Conservation (phyloP, 1,284 basidiomycete genomes). For the Wallemia mellicola region DNA sequence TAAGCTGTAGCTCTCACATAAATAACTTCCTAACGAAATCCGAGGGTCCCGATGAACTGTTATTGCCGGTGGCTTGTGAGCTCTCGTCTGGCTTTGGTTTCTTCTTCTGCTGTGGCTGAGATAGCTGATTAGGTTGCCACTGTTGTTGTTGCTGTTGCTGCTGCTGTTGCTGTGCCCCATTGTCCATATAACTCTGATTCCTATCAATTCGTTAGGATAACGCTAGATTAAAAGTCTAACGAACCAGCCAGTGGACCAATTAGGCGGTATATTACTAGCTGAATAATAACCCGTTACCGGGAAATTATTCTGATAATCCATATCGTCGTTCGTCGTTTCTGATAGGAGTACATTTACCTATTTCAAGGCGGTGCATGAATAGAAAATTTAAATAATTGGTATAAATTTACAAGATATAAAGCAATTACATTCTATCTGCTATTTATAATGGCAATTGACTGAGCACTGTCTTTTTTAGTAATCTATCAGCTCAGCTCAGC, state of each 20-base stretch:
- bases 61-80: no score
- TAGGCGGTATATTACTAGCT: neutral
- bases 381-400: neutral
- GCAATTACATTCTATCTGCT: neutral
- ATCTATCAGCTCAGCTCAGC: neutral
- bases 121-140: no score
- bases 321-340: neutral
- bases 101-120: neutral
- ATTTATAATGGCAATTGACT: neutral
- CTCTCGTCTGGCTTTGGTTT: neutral
- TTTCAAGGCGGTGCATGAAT: neutral
- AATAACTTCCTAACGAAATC: conserved; percentile 93
- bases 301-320: neutral
- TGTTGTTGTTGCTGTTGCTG: no score
- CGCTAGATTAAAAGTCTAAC: no score
- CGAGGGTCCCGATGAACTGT: neutral
- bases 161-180: no score
- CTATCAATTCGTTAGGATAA: neutral
- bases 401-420: neutral
- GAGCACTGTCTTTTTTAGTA: neutral
- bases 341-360: no score
- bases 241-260: neutral
- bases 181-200: no score
- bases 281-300: neutral
- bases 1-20: conserved; percentile 27